These are phyloP conservation scores for Geotrichum fermentans DNA, from an alignment of 1,139 yeast genomes.

Conservation along the genomic window DNA sequence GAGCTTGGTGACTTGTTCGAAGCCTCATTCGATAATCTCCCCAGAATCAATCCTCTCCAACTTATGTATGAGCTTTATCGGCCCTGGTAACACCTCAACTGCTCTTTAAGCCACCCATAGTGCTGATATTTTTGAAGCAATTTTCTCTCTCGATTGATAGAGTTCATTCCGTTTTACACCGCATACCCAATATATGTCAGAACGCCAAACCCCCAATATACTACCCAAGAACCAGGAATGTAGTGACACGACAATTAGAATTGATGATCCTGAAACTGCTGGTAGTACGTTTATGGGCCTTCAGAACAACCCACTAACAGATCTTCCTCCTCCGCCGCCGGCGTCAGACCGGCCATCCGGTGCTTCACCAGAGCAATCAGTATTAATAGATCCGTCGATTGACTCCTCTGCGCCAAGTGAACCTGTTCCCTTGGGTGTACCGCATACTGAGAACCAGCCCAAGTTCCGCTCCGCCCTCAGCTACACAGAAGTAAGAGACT, in stretches of 20 bases:
- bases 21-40: too few species aligned
- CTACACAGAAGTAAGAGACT: slow-evolving; percentile 60
- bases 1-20: too few species aligned
- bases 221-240: too few species aligned
- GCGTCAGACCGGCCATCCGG: neutral
- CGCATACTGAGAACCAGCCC: slow-evolving; percentile 14
- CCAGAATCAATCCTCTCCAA: too few species aligned
- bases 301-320: neutral
- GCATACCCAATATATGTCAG: neutral
- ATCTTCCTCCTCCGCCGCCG: neutral
- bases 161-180: too few species aligned
- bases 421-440: slow-evolving; percentile 4
- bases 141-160: too few species aligned
- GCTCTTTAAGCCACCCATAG: too few species aligned
- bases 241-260: too few species aligned
- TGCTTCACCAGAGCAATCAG: neutral
- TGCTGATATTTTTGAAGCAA: too few species aligned
- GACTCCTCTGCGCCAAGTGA: neutral
- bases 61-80: too few species aligned
- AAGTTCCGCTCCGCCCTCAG: slow-evolving; percentile 37
- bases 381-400: neutral
- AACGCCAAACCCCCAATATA: too few species aligned
- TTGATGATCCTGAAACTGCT: neutral
- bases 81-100: too few species aligned
- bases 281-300: slow-evolving; percentile 4